Base-by-base conservation (phyloP, 2,329 filamentous ascomycete genomes). In the Elsinoe batatas region DNA sequence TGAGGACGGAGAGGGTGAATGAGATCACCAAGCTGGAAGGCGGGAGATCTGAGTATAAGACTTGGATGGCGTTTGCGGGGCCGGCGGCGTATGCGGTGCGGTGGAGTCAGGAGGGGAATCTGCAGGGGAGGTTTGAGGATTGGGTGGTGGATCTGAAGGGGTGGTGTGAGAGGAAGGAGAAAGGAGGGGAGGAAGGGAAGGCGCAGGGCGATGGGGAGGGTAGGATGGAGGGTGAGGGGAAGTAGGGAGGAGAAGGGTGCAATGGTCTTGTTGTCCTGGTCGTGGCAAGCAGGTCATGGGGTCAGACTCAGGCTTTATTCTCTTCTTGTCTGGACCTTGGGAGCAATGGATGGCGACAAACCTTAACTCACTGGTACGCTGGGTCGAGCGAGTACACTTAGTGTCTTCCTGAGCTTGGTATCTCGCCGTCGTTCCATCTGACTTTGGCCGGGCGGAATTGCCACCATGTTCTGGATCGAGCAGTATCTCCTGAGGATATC, bases 31-130 rank as follows among this genome's bases (percentile, higher is more conserved):
- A 67, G 5, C 67, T 67, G 33, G 64, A 66, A 49, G 58, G 57
- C 63, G 59, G 51, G 63, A 70, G 64, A 62, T 70, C 60, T 32
- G 60, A 61, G n/a, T 68, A 67, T 46, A 63, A 67, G 56, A 74
- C 71, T 57, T 77, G 75, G 75, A 71, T 76, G 63, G 66, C 65
- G 3, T 74, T 76, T 62, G 63, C 60, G 11, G 75, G 75, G 5
- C 64, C 68, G 56, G 40, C 71, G 51, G 73, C 70, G 13, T 71
- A 72, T 63, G 62, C 63, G 36, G 66, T 73, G 13, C 68, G 67
- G 64, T 73, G 71, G 69, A 71, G 74, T 64, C 72, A 70, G 63
- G 68, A 65, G 51, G 57, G 57, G 35, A 62, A 64, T 46, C 61
- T 76, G 61, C 62, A 68, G 58, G 61, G 63, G 40, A 64, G 67